Base-by-base conservation (phyloP, 2,329 filamentous ascomycete species). In the Ophiostoma triangulosporum region DNA sequence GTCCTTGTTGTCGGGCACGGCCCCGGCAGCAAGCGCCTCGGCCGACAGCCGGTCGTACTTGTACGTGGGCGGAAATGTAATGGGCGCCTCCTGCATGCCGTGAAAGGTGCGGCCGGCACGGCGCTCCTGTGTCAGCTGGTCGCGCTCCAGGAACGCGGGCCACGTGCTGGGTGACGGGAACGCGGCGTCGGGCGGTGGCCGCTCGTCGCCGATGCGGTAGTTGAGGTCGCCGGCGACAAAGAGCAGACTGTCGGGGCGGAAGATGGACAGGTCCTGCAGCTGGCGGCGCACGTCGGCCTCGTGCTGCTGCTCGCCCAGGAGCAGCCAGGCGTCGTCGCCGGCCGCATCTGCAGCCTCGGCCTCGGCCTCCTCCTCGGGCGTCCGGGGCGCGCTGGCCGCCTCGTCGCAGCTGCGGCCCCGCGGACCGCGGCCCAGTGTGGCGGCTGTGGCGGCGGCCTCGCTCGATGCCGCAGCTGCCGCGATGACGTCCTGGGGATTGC, bases 161-260 rank as follows among this genome's bases (percentile, higher is more conserved):
- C 79, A 89, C 67, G 91, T 80, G 43, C 77, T 68, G 26, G 63
- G 74, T 71, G 65, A 83, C 66, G 61, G 93, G 78, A 76, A 88
- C 50, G 62, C 72, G 50, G 86, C 81, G 2, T 73, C 68, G 0
- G 76, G 70, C 0, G 73, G 70, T 0, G 90, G 89, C 0, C 76
- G 71, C 0, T 73, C 75, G 57, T 81, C 76, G 7, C 83, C 80
- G 17, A 91, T 94, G 60, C 93, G 85, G 69, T 98, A 98, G 72
- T 98, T 98, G 56, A 98, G 76, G 66, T 98, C 93, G 24, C 93
- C 93, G 0, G 84, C 85, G 48, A 97, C 74, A 65, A 97, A 95
- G 1, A 96, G 73, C 65, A 95, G 82, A 3, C 82, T 82, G 3
- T 75, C 77, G 1, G 87, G 80, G 50, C 78, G 80, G 70, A 90